These are phyloP conservation scores for Irpex lacteus DNA, from an alignment of 1,284 basidiomycete genomes.

Conservation along the genomic window DNA sequence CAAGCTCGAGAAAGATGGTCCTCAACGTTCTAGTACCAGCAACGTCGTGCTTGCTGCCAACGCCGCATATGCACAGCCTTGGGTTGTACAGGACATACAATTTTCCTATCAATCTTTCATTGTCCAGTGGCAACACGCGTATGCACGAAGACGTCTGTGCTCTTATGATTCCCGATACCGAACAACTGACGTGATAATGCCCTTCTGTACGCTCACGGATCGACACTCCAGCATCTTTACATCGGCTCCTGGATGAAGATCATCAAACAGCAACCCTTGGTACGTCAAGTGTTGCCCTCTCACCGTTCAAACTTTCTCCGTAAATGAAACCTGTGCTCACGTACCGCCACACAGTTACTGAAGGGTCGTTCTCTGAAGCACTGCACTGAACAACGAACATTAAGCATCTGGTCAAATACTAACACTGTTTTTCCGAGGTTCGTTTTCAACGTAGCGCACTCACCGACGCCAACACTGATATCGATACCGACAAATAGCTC, in stretches of 20 bases:
- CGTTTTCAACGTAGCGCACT: background rate
- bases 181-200: background rate
- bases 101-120: too few relatives aligned
- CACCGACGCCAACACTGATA: background rate
- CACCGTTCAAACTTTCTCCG: background rate
- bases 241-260: slow-evolving; percentile 9
- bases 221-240: slow-evolving; percentile 16
- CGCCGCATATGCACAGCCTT: too few relatives aligned
- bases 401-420: background rate
- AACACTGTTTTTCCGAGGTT: slow-evolving; percentile 12
- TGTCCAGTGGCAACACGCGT: too few relatives aligned
- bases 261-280: background rate
- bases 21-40: too few relatives aligned
- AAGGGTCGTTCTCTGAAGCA: background rate
- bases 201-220: slow-evolving; percentile 16
- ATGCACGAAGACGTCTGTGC: too few relatives aligned
- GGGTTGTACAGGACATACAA: too few relatives aligned
- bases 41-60: too few relatives aligned
- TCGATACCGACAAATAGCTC: background rate
- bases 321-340: slow-evolving; percentile 1
- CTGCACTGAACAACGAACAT: background rate
- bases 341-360: background rate
- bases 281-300: background rate
- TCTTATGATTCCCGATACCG: too few relatives aligned
- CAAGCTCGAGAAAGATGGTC: too few relatives aligned